phyloP scores from a whole-genome alignment of 108 stramenopile species.

The Conticribra guillardii region DNA sequence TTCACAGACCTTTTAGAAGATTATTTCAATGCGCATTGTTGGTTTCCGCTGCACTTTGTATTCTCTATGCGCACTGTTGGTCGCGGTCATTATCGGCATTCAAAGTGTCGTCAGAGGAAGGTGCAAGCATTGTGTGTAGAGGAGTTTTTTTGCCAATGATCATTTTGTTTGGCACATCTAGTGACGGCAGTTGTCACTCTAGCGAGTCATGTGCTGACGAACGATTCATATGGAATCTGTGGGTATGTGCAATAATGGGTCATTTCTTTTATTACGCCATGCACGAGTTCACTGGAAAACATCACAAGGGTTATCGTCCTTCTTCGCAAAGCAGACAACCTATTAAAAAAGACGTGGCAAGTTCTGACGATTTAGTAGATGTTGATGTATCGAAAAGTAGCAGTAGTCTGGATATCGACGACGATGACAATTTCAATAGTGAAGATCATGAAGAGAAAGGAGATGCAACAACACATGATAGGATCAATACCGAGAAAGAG shows the following conservation, averaged over 20 bases:
- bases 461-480: conserved; percentile 12
- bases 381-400: conserved; percentile 25
- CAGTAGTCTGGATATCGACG: conserved; percentile 30
- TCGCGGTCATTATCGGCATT: conserved; percentile 52
- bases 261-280: conserved; percentile 38
- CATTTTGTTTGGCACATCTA: conserved; percentile 18
- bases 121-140: conserved; percentile 42
- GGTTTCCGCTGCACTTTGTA: conserved; percentile 41
- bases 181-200: conserved; percentile 14
- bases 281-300: conserved; percentile 51
- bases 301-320: conserved; percentile 29
- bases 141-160: conserved; percentile 37
- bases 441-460: conserved; percentile 6
- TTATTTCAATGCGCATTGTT: conserved; percentile 37
- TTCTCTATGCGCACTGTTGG: conserved; percentile 61
- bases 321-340: background rate
- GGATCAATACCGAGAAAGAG: conserved; percentile 4
- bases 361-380: background rate
- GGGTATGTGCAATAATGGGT: conserved; percentile 28
- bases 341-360: background rate
- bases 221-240: conserved; percentile 42
- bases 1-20: conserved; percentile 58
- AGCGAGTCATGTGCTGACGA: conserved; percentile 44
- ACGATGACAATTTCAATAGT: conserved; percentile 2
- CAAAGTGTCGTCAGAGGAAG: conserved; percentile 38